Base-by-base conservation (phyloP, 176 grass and related monocot genomes). In the Hordeum marinum region DNA sequence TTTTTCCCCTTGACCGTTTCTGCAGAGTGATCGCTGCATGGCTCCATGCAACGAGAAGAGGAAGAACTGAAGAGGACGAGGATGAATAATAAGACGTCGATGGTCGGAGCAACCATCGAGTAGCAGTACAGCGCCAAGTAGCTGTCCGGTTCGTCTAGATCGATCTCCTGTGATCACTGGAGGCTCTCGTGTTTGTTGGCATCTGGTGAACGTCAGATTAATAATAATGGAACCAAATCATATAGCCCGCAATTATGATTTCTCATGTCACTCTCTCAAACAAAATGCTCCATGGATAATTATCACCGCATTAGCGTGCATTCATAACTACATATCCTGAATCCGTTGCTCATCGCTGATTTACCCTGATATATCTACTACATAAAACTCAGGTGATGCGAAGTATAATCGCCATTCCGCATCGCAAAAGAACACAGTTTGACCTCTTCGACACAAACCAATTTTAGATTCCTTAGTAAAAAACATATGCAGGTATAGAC, bases 1-100 rank as follows among this genome's bases (percentile, higher is more conserved):
- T n/a, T 43, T 43, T 23, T 24, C 1, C 11, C 11, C 6, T 13
- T 1, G 4, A 25, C 2, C 8, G 21, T 4, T 45, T 52, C 3
- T 65, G 63, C 88, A 90, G 88, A 72, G 83, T 86, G 41, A 82
- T 50, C 11, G n/a, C n/a, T 3, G 1, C 15, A 31, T 42, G 12
- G 39, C 12, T 74, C 71, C 42, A 31, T 74, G 8, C 71, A 45
- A 34, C 32, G 3, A 8, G 24, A 48, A 50, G 41, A 46, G 26
- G 24, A 72, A 8, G 24, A 48, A 43, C 26, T 29, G 71, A 48
- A 45, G 70, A 74, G 8, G 70, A 31, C 6, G 70, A 31, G 0
- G 70, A 26, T 10, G 70, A 74, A 74, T 74, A 74, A 74, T 74
- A 74, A 74, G 24, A 74, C 9, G 8, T 17, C 71, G 40, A 9